Evolutionary conservation across 345 rosid genomes (phyloP).

Genomic region (Eucalyptus globulus): DNA sequence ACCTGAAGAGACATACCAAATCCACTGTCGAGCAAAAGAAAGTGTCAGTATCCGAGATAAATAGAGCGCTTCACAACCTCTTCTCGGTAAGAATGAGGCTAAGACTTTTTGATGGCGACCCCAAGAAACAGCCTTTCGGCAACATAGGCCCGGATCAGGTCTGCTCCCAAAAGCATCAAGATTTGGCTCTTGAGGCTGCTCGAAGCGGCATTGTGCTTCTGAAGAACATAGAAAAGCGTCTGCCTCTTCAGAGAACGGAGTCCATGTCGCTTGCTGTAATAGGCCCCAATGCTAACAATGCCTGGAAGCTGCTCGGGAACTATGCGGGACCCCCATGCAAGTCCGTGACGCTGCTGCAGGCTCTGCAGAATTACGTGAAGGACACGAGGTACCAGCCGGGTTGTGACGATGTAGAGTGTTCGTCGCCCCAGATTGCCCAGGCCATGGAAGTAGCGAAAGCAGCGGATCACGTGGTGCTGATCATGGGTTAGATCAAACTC

Average conservation of each 20-base stretch:
- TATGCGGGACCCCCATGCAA: conserved; percentile 75
- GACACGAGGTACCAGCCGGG: conserved; percentile 37
- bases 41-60: conserved; percentile 38
- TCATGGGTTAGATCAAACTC: conserved; percentile 80
- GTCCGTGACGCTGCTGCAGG: conserved; percentile 44
- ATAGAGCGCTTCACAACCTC: conserved; percentile 72
- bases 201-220: conserved; percentile 78
- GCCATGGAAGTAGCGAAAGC: conserved; percentile 38
- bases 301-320: conserved; percentile 62
- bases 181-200: conserved; percentile 78
- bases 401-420: conserved; percentile 56
- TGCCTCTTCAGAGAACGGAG: conserved; percentile 45
- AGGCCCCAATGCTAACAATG: conserved; percentile 67
- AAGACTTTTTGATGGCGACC: conserved; percentile 79
- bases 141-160: conserved; percentile 44
- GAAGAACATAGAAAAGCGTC: conserved; percentile 46
- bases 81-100: conserved; percentile 74
- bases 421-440: conserved; percentile 33
- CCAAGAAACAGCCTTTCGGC: conserved; percentile 40
- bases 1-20: conserved; percentile 47
- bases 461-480: conserved; percentile 57
- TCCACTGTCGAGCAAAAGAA: conserved; percentile 61
- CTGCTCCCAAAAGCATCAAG: conserved; percentile 65
- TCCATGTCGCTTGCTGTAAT: conserved; percentile 55
- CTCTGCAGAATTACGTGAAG: conserved; percentile 33